These are phyloP conservation scores for Leptodermis oblonga DNA, from an alignment of 257 asterid genomes.

Conservation along the genomic window DNA sequence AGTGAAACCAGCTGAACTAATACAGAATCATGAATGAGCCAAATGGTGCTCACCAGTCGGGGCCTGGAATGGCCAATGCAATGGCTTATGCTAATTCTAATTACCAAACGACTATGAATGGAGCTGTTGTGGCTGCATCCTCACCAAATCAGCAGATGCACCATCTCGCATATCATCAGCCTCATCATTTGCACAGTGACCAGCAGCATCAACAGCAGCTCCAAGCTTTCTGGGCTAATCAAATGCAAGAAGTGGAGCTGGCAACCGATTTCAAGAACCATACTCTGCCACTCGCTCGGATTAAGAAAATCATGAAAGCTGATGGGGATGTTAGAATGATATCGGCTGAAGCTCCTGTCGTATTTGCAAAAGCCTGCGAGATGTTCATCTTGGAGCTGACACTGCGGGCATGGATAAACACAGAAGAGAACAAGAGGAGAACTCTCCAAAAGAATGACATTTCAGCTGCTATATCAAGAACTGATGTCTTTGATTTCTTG, in stretches of 20 bases:
- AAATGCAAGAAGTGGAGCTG: constrained; percentile 48
- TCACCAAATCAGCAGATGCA: too few species aligned
- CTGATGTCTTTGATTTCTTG: constrained; percentile 60
- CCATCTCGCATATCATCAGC: too few species aligned
- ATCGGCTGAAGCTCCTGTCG: constrained; percentile 63
- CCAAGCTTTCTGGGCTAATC: constrained; percentile 52
- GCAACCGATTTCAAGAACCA: constrained; percentile 61
- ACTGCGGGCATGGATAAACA: constrained; percentile 55
- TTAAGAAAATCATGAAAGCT: constrained; percentile 67
- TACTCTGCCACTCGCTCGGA: constrained; percentile 59
- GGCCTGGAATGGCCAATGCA: too few species aligned
- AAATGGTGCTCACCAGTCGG: too few species aligned
- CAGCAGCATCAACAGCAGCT: too few species aligned
- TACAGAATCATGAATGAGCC: too few species aligned
- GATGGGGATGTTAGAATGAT: constrained; percentile 67
- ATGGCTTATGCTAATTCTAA: too few species aligned
- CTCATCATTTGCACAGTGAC: too few species aligned
- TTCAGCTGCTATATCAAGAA: constrained; percentile 59
- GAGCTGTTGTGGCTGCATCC: too few species aligned
- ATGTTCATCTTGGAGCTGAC: constrained; percentile 68
- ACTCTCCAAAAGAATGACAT: constrained; percentile 70
- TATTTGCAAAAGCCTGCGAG: constrained; percentile 69
- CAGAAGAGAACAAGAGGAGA: constrained; percentile 65
- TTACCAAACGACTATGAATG: too few species aligned
- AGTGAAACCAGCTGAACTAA: too few species aligned